Base-by-base conservation (phyloP, 2,329 filamentous ascomycete species). In the Sporothrix curviconia region DNA sequence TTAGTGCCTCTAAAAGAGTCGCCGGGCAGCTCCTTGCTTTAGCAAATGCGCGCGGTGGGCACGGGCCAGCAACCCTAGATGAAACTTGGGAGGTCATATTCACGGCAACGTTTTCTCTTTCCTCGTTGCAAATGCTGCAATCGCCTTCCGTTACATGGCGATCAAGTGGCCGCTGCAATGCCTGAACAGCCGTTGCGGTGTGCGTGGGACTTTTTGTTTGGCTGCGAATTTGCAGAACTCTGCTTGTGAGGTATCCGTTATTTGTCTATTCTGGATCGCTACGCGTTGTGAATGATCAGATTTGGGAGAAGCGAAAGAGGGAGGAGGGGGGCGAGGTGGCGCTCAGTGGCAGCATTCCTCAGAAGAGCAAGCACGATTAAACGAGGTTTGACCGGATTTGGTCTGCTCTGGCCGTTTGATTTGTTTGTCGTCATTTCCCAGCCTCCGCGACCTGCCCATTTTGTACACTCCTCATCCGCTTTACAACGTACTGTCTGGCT, bases 301-400 rank as follows among this genome's bases (percentile, higher is more conserved):
- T 44, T 49, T 22, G 28, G 43, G 24, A 30, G 24, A 19, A 44
- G n/a, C 1, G 44, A 34, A 47, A n/a, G 11, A 37, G 12, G n/a
- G 39, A 24, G 47, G 24, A 36, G 34, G 22, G 19, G 34, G 5
- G 43, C 28, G 37, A 34, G 51, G 37, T n/a, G n/a, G n/a, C n/a
- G n/a, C n/a, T 39, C 25, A 22, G 52, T 55, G 52, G 52, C 52
- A 30, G 46, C n/a, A 42, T 42, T 32, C 19, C 12, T 19, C 34
- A 51, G 34, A 30, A 40, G n/a, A 30, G 22, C 24, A n/a, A 51
- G 49, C 49, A 52, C 49, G 24, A 30, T 54, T 36, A 36, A n/a
- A 54, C 51, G 51, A 54, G 51, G 51, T 22, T 54, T 54, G 25
- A 22, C 43, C 43, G 42, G 37, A 54, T 32, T 42, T 54, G 53